Base-by-base conservation (phyloP, 129 eudicot species). In the Rutidosis leptorrhynchoides region DNA sequence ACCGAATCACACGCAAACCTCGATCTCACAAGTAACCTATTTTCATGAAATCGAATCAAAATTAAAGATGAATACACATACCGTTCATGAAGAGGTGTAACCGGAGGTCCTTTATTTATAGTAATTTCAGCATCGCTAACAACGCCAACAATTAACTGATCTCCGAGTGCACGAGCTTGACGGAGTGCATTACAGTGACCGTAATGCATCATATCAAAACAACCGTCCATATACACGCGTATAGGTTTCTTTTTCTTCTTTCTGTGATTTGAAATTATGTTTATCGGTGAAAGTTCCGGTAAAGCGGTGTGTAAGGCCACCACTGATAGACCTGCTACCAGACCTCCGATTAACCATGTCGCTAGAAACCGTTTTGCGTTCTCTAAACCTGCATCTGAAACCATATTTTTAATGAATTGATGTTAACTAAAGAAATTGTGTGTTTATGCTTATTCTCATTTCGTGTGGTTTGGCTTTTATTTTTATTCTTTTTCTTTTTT, bases 171-270 rank as follows among this genome's bases (percentile, higher is more conserved):
- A 30, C 99, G 85, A 3, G 99, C 99, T 72, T 93, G 99, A 11
- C 99, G 95, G 35, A 93, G 90, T 43, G 99, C 99, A 74, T 93
- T 93, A 63, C 99, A 93, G 68, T 93, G 99, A 42, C 99, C 99
- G 71, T 93, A 93, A 72, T 93, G 99, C 99, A 93, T 93, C 99
- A 93, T 93, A 67, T 93, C 99, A 64, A 93, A 93, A 73, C 99
- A 93, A 0, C 99, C 99, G 61, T 93, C 99, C 99, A 93, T 93
- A 72, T 93, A 93, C 11, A 93, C 99, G 67, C 99, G 78, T 9
- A 89, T 57, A 1, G 99, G 95, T 23, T 79, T 78, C 74, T 78
- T 93, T 76, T 87, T 90, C 88, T 83, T 91, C 81, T 66, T 83
- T 37, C 5, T 53, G 21, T 52, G 19, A 2, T 33, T 79, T 14